Conservation (phyloP, 106 monocot genomes). For the Phalaenopsis aphrodite region DNA sequence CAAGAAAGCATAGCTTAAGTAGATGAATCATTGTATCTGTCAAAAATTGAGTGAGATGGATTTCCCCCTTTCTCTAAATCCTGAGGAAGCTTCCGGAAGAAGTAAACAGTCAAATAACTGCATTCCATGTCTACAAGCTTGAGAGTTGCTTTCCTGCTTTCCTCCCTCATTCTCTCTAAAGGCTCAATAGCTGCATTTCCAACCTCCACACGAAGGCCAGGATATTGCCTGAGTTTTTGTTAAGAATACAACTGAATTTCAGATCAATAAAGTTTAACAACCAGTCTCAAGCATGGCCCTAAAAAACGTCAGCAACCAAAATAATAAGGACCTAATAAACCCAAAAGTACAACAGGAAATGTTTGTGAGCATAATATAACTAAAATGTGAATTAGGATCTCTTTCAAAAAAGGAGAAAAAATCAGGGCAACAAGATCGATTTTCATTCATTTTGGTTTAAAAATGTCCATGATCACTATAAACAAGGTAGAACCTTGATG, state of each 20-base stretch:
- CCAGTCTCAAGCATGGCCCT: not conserved
- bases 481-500: not conserved
- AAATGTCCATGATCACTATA: not conserved
- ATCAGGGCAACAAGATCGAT: not conserved
- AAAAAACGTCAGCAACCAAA: no score
- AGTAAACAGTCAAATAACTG: conserved; percentile 72
- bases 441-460: not conserved
- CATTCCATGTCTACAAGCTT: conserved; percentile 83
- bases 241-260: not conserved
- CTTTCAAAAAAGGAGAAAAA: not conserved
- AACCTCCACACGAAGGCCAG: conserved; percentile 65
- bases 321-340: no score
- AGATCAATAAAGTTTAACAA: not conserved
- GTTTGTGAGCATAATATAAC: not conserved
- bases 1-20: not conserved
- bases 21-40: conserved; percentile 30
- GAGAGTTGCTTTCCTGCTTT: conserved; percentile 58
- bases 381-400: not conserved
- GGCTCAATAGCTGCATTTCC: conserved; percentile 61
- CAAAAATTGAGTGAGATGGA: conserved; percentile 16
- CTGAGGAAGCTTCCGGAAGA: conserved; percentile 81
- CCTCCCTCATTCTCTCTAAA: conserved; percentile 69
- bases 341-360: no score
- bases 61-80: conserved; percentile 62
- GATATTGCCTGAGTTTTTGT: conserved; percentile 74